A percentile compares a stretch with the other conserved stretches of the same genome.
These are phyloP conservation scores for Penicillium samsonianum DNA, from an alignment of 495 filamentous ascomycete genomes.

Conservation along the genomic window DNA sequence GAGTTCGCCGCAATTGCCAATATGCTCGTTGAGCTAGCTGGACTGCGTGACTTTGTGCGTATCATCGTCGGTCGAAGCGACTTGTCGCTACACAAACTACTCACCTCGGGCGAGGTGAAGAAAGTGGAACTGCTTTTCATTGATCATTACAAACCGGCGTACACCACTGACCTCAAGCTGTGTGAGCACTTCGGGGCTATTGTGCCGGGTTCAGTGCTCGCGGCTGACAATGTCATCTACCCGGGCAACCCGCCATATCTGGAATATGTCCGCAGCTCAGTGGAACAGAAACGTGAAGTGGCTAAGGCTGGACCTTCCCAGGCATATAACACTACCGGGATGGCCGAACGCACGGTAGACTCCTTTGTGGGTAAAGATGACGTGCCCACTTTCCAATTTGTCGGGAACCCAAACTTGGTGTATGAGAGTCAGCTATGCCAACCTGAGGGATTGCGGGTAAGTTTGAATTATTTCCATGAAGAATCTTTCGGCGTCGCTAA, in stretches of 20 bases:
- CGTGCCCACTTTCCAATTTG: conserved; percentile 45
- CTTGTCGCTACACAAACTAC: conserved; percentile 56
- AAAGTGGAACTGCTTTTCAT: conserved; percentile 70
- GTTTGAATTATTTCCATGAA: conserved; percentile 11
- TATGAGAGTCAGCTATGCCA: conserved; percentile 67
- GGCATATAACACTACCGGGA: conserved; percentile 32
- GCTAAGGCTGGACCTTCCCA: conserved; percentile 34
- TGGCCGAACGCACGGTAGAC: conserved; percentile 31
- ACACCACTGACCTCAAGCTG: conserved; percentile 69
- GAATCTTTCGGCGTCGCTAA: conserved; percentile 9
- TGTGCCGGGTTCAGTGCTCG: conserved; percentile 59
- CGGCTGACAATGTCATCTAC: conserved; percentile 72
- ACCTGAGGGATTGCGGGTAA: conserved; percentile 51
- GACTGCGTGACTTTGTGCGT: conserved; percentile 63
- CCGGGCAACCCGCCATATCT: conserved; percentile 77
- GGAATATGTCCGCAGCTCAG: conserved; percentile 41
- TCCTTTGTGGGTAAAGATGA: conserved; percentile 39
- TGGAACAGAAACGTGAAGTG: conserved; percentile 37
- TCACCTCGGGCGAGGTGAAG: conserved; percentile 50
- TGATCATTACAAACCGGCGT: conserved; percentile 74
- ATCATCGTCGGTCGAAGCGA: conserved; percentile 68
- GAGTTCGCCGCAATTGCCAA: conserved; percentile 65
- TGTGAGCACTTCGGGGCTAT: conserved; percentile 68
- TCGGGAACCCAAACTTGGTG: conserved; percentile 68
- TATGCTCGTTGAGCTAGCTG: conserved; percentile 66